These are phyloP conservation scores for Daldinia loculata DNA, from an alignment of 495 filamentous ascomycete genomes.

Conservation along the genomic window DNA sequence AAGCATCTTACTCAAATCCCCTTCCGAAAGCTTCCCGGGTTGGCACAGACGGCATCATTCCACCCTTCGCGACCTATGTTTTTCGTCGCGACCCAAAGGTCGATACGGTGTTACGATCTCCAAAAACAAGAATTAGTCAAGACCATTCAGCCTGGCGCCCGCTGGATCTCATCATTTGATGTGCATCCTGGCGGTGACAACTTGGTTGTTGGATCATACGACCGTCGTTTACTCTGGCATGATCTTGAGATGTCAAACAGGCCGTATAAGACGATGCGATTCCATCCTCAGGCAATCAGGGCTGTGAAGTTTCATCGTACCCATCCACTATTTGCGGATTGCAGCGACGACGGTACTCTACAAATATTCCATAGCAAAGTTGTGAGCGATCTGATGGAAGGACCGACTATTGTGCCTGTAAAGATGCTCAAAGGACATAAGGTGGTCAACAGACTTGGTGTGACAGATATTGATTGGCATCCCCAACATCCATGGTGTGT, in stretches of 20 bases:
- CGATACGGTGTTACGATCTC: slow-evolving; percentile 91
- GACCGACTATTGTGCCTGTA: slow-evolving; percentile 92
- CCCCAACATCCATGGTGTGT: slow-evolving; percentile 90
- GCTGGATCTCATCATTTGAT: slow-evolving; percentile 94
- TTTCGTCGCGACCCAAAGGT: slow-evolving; percentile 93
- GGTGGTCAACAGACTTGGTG: slow-evolving; percentile 80
- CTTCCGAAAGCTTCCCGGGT: slow-evolving; percentile 85
- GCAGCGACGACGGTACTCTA: slow-evolving; percentile 89
- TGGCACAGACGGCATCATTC: slow-evolving; percentile 90
- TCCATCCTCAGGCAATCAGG: slow-evolving; percentile 90
- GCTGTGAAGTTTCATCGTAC: slow-evolving; percentile 85
- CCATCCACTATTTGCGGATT: slow-evolving; percentile 90
- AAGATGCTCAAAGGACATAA: slow-evolving; percentile 93
- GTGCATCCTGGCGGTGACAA: slow-evolving; percentile 95
- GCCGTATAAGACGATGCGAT: slow-evolving; percentile 95
- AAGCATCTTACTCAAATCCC: slow-evolving; percentile 95
- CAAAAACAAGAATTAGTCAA: slow-evolving; percentile 88
- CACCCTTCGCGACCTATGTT: slow-evolving; percentile 92
- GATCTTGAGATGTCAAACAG: slow-evolving; percentile 89
- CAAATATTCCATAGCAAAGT: slow-evolving; percentile 98
- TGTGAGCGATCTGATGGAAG: slow-evolving; percentile 91
- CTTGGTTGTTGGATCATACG: slow-evolving; percentile 91
- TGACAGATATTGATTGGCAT: slow-evolving; percentile 96
- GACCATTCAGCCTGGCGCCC: slow-evolving; percentile 88
- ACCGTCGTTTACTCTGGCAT: slow-evolving; percentile 94